phyloP scores from a whole-genome alignment of 371 early-diverging fungal species.

The Syncephalastrum contaminatum region DNA sequence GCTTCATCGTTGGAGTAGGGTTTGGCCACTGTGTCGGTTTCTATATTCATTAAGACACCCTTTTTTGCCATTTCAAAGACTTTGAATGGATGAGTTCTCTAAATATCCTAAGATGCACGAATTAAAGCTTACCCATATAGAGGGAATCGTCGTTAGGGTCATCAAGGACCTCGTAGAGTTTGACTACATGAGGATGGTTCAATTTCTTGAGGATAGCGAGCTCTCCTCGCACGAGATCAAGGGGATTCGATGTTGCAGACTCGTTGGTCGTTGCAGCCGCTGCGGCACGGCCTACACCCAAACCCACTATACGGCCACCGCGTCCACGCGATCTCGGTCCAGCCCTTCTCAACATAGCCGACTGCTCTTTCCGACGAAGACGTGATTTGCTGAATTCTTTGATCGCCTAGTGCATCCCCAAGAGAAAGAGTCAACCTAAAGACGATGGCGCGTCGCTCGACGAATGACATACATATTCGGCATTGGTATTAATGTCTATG shows the following conservation, averaged over 20 bases:
- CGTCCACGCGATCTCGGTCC: conserved; percentile 39
- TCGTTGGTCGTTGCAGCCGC: conserved; percentile 3
- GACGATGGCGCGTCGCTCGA: background rate
- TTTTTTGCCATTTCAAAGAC: conserved; percentile 86
- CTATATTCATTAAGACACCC: conserved; percentile 74
- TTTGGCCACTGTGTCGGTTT: conserved; percentile 45
- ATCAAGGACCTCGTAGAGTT: conserved; percentile 91
- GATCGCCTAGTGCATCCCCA: conserved; percentile 61
- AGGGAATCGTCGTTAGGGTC: conserved; percentile 79
- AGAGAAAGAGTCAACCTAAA: too few species aligned
- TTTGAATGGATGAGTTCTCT: conserved; percentile 19
- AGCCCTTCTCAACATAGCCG: conserved; percentile 49
- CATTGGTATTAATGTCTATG: conserved; percentile 53
- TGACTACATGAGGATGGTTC: conserved; percentile 84
- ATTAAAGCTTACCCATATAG: conserved; percentile 63
- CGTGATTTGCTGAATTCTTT: conserved; percentile 91
- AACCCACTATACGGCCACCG: conserved; percentile 27
- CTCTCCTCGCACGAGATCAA: conserved; percentile 87
- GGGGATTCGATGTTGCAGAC: conserved; percentile 48
- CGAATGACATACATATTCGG: conserved; percentile 56
- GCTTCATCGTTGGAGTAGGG: conserved; percentile 59
- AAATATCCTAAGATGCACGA: background rate
- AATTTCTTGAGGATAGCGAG: conserved; percentile 94
- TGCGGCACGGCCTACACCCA: conserved; percentile 25
- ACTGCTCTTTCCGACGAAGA: conserved; percentile 72